These are phyloP conservation scores for Hericium erinaceus DNA, from an alignment of 768 basidiomycete genomes.

Conservation along the genomic window DNA sequence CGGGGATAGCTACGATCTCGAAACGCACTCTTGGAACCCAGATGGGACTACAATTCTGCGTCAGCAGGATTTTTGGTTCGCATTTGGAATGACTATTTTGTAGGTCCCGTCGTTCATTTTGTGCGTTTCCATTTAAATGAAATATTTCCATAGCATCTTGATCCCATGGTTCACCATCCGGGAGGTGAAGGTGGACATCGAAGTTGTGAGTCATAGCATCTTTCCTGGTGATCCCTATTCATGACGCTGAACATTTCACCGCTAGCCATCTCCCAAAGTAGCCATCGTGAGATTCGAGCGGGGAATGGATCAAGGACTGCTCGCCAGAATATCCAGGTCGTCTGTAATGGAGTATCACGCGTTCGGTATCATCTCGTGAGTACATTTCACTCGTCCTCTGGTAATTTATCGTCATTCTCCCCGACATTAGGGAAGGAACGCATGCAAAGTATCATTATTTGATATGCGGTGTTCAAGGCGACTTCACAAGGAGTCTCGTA, in stretches of 20 bases:
- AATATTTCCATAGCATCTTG: slow-evolving; percentile 37
- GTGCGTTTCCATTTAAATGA: not conserved
- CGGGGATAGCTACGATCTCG: slow-evolving; percentile 50
- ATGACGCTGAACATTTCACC: slow-evolving; percentile 1
- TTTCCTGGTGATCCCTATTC: not conserved
- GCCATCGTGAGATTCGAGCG: slow-evolving; percentile 72
- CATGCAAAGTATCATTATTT: slow-evolving; percentile 73
- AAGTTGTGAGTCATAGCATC: slow-evolving; percentile 42
- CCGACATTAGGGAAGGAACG: slow-evolving; percentile 46
- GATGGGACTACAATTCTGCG: slow-evolving; percentile 44
- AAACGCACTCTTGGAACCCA: slow-evolving; percentile 47
- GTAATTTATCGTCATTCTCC: not conserved
- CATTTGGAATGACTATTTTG: slow-evolving; percentile 65
- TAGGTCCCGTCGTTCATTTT: slow-evolving; percentile 23
- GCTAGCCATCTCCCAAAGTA: slow-evolving; percentile 68
- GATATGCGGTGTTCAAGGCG: slow-evolving; percentile 76
- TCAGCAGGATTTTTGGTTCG: slow-evolving; percentile 76
- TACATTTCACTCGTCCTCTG: slow-evolving; percentile 2
- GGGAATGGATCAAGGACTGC: slow-evolving; percentile 78
- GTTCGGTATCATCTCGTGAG: slow-evolving; percentile 70
- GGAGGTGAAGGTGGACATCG: slow-evolving; percentile 64
- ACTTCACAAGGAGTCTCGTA: slow-evolving; percentile 69
- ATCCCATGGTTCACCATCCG: slow-evolving; percentile 73
- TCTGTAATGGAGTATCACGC: slow-evolving; percentile 77
- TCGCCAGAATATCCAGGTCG: slow-evolving; percentile 64